phyloP scores from a whole-genome alignment of 1,139 yeast genomes.

The Candida albicans region DNA sequence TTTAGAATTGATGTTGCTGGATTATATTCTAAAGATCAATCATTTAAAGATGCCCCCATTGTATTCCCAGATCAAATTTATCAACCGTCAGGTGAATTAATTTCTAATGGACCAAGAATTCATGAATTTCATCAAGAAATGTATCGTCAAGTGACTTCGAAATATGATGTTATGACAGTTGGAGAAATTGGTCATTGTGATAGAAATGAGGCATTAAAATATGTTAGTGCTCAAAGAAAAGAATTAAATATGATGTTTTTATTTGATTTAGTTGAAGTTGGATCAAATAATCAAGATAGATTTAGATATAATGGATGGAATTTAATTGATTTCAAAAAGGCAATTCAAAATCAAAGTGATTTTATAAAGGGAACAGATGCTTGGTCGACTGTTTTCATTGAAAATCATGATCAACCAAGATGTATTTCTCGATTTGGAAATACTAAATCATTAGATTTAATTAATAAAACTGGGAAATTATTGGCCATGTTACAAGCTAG shows the following conservation, averaged over 20 bases:
- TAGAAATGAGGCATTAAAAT: slow-evolving; percentile 44
- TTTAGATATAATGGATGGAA: slow-evolving; percentile 34
- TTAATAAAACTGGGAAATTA: slow-evolving; percentile 43
- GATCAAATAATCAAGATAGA: slow-evolving; percentile 34
- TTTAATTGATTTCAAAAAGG: slow-evolving; percentile 44
- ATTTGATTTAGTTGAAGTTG: slow-evolving; percentile 48
- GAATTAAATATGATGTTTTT: slow-evolving; percentile 56
- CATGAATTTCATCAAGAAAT: slow-evolving; percentile 59
- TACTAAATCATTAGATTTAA: slow-evolving; percentile 30
- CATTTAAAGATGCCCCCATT: slow-evolving; percentile 51
- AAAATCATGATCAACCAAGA: slow-evolving; percentile 62
- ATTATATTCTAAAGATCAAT: slow-evolving; percentile 50
- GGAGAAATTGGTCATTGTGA: slow-evolving; percentile 53
- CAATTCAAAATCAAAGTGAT: slow-evolving; percentile 34
- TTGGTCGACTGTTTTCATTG: slow-evolving; percentile 59
- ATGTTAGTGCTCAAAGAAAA: slow-evolving; percentile 48
- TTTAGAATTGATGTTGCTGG: slow-evolving; percentile 59
- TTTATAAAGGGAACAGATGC: slow-evolving; percentile 53
- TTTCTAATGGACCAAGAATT: slow-evolving; percentile 51
- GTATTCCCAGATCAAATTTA: slow-evolving; percentile 38
- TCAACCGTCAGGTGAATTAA: slow-evolving; percentile 37
- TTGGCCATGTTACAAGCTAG: slow-evolving; percentile 47
- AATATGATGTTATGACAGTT: slow-evolving; percentile 56
- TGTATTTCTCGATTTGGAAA: slow-evolving; percentile 53
- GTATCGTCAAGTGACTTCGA: slow-evolving; percentile 42